Evolutionary conservation across 1,139 yeast species (phyloP), one percentile per base, ranked within the genome.

Genomic region (Suhomyces ambrosiae): DNA sequence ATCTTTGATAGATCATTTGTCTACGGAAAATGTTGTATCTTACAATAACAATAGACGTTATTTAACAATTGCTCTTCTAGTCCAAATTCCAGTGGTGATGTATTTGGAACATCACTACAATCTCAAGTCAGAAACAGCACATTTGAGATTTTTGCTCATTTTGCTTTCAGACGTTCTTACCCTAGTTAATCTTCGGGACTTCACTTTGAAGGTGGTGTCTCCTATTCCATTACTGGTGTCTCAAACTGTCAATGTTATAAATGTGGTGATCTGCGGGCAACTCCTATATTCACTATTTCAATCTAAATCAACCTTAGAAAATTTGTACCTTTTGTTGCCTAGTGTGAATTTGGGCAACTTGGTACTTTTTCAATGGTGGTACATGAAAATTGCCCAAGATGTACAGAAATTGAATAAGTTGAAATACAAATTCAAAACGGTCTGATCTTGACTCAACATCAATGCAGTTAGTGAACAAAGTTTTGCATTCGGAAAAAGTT

Each of bases 341-440:
- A n/a, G 42, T 8, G 27, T 47, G 23, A 49, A 47, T 23, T 27
- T 47, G 23, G 41, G 18, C 28, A 45, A 38, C 17, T 35, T 46
- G 14, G 32, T 37, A n/a, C 11, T 42, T 23, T 41, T 47, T 18
- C 30, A 44, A 27, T 43, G 47, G 48, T 47, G 50, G 50, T 43
- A 34, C 30, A 21, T 25, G 3, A 35, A 25, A 30, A 46, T 37
- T 9, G 17, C 18, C 9, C 23, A 21, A 3, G 52, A 46, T 7
- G 44, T 49, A 17, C 31, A 23, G 3, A 35, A 33, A 14, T 40
- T 49, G 37, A 31, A 33, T 17, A 37, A 32, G 12, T 21, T 45
- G 37, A 41, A 28, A 33, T 49, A 47, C 37, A 46, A 47, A 37
- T 49, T 35, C 35, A 47, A 47, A 32, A 39, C 42, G 23, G 53